Evolutionary conservation across 176 grass and related monocot species (phyloP), one percentile per base, ranked within the genome.

Genomic region (Oryza rufipogon): DNA sequence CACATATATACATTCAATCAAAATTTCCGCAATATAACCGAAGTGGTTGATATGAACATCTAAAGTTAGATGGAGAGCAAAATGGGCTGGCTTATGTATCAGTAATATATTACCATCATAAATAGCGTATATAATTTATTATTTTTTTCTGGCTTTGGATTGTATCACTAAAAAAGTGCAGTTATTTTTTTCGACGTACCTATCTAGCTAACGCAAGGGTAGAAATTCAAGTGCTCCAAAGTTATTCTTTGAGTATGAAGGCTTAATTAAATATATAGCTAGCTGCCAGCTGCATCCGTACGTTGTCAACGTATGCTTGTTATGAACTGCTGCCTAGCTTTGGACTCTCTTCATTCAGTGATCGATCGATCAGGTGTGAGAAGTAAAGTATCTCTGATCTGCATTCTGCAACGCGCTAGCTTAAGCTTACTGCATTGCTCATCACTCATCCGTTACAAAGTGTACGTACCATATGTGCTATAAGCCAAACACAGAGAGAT

Each of bases 241-340:
- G 20, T 25, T 7, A 72, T n/a, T 44, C 5, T 46, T 72, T 28
- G 22, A 47, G 28, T 17, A 58, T 63, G n/a, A 63, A 63, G n/a
- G 58, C 20, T 61, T 60, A 60, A 22, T 63, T 22, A 61, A 22
- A 22, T 36, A 22, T 36, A 36, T 61, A n/a, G 56, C 45, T 49
- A 28, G 71, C 44, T 7, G 15, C 26, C 30, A 52, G 73, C 47
- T 52, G 47, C 48, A 34, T 47, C 26, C 9, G 26, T 54, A 26
- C 71, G 45, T 73, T 75, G 25, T 75, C 25, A 75, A 56, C 46
- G 48, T 75, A 56, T 56, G 6, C 48, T 12, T 74, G 42, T 4
- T 6, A 45, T 48, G 25, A 48, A 16, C 47, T 11, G 26, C 15
- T 54, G 48, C 48, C 51, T 32, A 32, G 30, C 30, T 33, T 75